These are phyloP conservation scores for Vicia sativa DNA, from an alignment of 306 rosid species.

Conservation along the genomic window DNA sequence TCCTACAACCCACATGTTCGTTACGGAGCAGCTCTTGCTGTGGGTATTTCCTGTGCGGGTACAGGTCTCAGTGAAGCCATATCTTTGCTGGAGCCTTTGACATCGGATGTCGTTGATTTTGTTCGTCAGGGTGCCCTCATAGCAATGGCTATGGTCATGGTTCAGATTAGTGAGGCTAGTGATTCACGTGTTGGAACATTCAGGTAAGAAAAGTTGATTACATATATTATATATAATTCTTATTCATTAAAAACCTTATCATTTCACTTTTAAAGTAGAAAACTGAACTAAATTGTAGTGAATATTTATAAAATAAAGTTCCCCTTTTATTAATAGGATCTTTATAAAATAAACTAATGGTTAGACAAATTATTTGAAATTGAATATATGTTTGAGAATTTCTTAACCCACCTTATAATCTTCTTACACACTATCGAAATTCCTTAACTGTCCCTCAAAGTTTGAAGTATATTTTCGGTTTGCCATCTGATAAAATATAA, in stretches of 20 bases:
- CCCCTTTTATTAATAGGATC: no score
- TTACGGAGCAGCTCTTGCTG: conserved; percentile 98
- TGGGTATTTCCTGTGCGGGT: conserved; percentile 98
- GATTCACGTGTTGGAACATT: conserved; percentile 96
- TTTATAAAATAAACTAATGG: no score
- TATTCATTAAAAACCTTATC: not conserved
- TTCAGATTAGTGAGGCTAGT: conserved; percentile 94
- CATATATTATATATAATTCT: not conserved
- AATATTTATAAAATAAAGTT: no score
- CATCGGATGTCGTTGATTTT: conserved; percentile 97
- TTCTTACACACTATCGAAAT: no score
- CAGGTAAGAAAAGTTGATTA: conserved; percentile 52
- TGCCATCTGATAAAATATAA: no score
- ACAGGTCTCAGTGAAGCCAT: conserved; percentile 98
- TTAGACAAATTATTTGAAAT: no score
- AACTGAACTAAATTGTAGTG: no score
- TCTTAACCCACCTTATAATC: no score
- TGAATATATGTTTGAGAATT: no score
- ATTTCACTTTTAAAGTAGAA: no score
- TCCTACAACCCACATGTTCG: conserved; percentile 98
- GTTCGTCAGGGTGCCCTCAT: conserved; percentile 99
- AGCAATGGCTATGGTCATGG: conserved; percentile 99
- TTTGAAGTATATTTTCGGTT: no score
- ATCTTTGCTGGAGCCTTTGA: conserved; percentile 92
- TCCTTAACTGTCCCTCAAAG: no score